Base-by-base conservation (phyloP, 495 filamentous ascomycete species). In the Penicillium goetzii region DNA sequence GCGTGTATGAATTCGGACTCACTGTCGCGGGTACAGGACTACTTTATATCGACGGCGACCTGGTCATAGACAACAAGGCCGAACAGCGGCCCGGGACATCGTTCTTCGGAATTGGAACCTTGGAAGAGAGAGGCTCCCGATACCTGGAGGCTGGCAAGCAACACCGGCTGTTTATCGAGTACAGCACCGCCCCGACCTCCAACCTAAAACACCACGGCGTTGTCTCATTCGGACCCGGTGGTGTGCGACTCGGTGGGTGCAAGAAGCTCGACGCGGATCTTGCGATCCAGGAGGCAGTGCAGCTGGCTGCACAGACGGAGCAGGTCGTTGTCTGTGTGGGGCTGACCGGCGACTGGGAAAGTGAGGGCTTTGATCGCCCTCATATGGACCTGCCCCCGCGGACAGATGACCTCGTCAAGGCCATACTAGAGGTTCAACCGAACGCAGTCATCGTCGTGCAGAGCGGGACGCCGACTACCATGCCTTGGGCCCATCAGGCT, bases 301-400 rank as follows among this genome's bases (percentile, higher is more conserved):
- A 80, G 9, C 74, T 89, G 14, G 91, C 91, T 7, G 78, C 78
- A 58, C 77, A 82, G 30, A 84, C 84, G 2, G 90, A 94, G 57
- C 87, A 92, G 32, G 92, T 90, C 8, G 82, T 96, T 53, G 81
- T 96, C 11, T 86, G 92, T 66, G 90, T 91, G 23, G 92, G 92
- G 3, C 81, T 96, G 15, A 91, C 91, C 68, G 84, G 83, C 47
- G 92, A 97, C 71, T 96, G 92, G 92, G 92, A 96, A 72, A 91
- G 89, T 19, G 92, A 96, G 71, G 92, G 92, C 25, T 88, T 92
- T 63, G 92, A 96, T 73, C 85, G 91, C n/a, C 83, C 88, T 58
- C 86, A 86, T 57, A 93, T 95, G 91, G 88, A 92, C 65, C 82
- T 96, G 11, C 92, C 92, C 30, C 23, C 11, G 25, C 23, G 25